Percentiles rank a stretch among this genome's conserved stretches.
Conservation (phyloP, 495 filamentous ascomycete genomes). For the Penicillium longicatenatum region DNA sequence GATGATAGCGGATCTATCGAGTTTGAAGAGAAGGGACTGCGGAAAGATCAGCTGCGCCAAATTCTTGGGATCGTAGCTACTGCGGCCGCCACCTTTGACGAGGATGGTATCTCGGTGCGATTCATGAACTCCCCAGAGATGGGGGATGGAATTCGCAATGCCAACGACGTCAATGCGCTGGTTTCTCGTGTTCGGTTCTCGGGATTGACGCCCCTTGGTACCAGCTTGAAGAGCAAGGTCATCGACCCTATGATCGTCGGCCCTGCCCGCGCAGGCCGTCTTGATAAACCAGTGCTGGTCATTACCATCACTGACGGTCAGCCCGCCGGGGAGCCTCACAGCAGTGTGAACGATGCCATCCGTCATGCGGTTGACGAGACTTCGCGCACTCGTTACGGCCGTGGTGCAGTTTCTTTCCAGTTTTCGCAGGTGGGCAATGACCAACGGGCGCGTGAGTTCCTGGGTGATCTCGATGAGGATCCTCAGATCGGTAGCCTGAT, state of each 20-base stretch:
- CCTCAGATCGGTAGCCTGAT: constrained; percentile 62
- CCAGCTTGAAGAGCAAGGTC: constrained; percentile 61
- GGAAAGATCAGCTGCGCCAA: constrained; percentile 65
- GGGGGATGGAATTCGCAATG: constrained; percentile 56
- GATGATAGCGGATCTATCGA: constrained; percentile 75
- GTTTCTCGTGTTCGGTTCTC: constrained; percentile 61
- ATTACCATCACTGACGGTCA: constrained; percentile 74
- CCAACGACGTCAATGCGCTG: constrained; percentile 59
- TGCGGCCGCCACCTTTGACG: constrained; percentile 68
- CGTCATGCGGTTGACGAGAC: constrained; percentile 49
- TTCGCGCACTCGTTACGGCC: constrained; percentile 47
- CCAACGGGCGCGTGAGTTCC: constrained; percentile 62
- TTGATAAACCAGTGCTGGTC: constrained; percentile 67
- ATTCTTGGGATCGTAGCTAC: constrained; percentile 64
- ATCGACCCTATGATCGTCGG: constrained; percentile 60
- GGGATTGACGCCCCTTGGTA: constrained; percentile 70
- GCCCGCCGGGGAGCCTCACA: constrained; percentile 56
- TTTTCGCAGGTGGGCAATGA: constrained; percentile 78
- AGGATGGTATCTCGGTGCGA: constrained; percentile 68
- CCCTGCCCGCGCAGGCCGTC: constrained; percentile 47
- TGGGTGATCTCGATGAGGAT: constrained; percentile 63
- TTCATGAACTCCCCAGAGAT: constrained; percentile 65
- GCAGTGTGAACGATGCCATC: constrained; percentile 54
- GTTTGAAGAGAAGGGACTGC: constrained; percentile 65
- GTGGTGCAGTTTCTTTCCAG: constrained; percentile 63